Evolutionary conservation across 805 yeast species (phyloP).

Genomic region (Candida succiphila): DNA sequence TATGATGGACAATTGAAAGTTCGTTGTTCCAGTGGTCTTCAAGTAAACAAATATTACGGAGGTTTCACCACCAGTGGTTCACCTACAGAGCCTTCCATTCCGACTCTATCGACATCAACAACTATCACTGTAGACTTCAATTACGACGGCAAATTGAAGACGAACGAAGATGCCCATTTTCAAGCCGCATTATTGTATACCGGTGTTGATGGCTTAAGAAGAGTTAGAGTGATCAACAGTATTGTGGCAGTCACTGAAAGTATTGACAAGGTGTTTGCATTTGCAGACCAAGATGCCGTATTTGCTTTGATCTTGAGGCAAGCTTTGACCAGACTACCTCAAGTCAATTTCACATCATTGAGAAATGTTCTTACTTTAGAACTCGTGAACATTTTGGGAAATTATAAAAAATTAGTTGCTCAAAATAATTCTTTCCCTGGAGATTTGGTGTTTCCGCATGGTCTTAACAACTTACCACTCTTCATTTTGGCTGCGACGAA

Average conservation of each 20-base stretch:
- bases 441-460: slow-evolving; percentile 74
- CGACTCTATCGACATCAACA: slow-evolving; percentile 52
- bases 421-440: slow-evolving; percentile 36
- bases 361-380: slow-evolving; percentile 26
- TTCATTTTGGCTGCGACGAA: slow-evolving; percentile 64
- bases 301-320: slow-evolving; percentile 45
- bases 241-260: slow-evolving; percentile 76
- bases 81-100: slow-evolving; percentile 57
- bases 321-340: slow-evolving; percentile 27
- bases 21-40: slow-evolving; percentile 82
- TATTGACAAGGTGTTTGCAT: slow-evolving; percentile 62
- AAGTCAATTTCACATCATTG: slow-evolving; percentile 25
- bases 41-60: slow-evolving; percentile 69
- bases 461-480: slow-evolving; percentile 62
- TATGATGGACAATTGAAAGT: slow-evolving; percentile 77
- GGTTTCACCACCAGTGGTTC: slow-evolving; percentile 30
- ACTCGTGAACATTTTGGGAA: slow-evolving; percentile 44
- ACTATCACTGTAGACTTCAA: slow-evolving; percentile 61
- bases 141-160: slow-evolving; percentile 66
- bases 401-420: slow-evolving; percentile 41
- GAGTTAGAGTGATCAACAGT: slow-evolving; percentile 78
- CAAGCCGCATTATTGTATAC: slow-evolving; percentile 88
- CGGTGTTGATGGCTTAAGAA: slow-evolving; percentile 61
- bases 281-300: slow-evolving; percentile 68
- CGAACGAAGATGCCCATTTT: slow-evolving; percentile 73